Base-by-base conservation (phyloP, 768 basidiomycete genomes). In the Collybia mongolica region DNA sequence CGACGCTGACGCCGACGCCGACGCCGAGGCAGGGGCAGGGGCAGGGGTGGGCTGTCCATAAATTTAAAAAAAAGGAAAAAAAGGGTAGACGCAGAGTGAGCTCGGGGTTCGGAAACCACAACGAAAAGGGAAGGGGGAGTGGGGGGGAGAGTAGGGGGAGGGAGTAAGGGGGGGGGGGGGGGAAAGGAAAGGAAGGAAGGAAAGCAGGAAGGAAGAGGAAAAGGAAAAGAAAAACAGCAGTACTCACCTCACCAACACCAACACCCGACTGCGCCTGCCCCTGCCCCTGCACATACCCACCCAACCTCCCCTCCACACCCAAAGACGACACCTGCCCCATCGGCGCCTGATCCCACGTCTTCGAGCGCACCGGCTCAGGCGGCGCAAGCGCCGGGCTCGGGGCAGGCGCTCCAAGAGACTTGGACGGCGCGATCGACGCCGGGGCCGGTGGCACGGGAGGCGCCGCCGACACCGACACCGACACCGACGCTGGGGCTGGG, bases 381-480 rank as follows among this genome's bases (percentile, higher is more conserved):
- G 39, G 46, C 12, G 49, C 18, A 2, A 41, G 46, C 1, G 60
- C 57, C 1, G 66, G 64, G 6, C 63, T 55, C 2, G 67, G 62
- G 3, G 62, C 55, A 0, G 67, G 61, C 23, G 64, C 54, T 28
- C 59, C 69, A 49, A 64, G 65, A 1, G 70, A 61, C 32, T 65
- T 56, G 5, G 58, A 36, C 8, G 58, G 54, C 1, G 52, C 48
- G 18, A 54, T 23, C 20, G 55, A 32, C 26, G 49, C n/a, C 19
- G 54, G 59, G 5, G 70, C 54, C 42, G 76, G 72, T 20, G 73
- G 59, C 4, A 76, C 65, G 15, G 67, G 62, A 8, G 71, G 66
- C 24, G 64, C 50, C n/a, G n/a, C n/a, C n/a, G n/a, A n/a, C n/a
- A n/a, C n/a, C n/a, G n/a, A n/a, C n/a, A n/a, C n/a, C n/a, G n/a